Base-by-base conservation (phyloP, 768 basidiomycete genomes). In the Leccinum variicolor region DNA sequence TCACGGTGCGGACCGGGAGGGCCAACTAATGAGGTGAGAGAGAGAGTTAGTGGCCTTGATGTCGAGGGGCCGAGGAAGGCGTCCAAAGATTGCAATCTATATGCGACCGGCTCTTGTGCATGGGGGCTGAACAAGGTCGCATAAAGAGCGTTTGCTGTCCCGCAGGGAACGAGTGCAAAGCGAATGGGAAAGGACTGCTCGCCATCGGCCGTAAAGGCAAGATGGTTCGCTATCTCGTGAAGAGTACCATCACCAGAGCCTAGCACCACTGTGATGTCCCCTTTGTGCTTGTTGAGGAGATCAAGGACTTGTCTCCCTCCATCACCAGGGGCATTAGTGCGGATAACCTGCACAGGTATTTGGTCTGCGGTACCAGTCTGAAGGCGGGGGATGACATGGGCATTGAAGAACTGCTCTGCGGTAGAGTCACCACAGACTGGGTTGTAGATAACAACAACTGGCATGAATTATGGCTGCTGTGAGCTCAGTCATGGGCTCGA, bases 121-220 rank as follows among this genome's bases (percentile, higher is more conserved):
- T 9, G 66, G 29, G 84, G 81, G 0, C 85, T 85, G 71, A 89
- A 95, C 28, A 94, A 73, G 7, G 90, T 86, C 6, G 83, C 79
- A 72, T 89, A 94, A 33, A 97, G 78, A 0, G 96, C 96, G 69
- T 98, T 98, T 45, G 94, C 94, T n/a, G 94, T 96, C 25, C 94
- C 94, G 51, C 82, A 82, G 4, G 94, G 92, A 46, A 90, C 74
- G 49, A 81, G 79, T 17, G 76, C 84, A 59, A 87, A 75, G 33
- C 65, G 66, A 55, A 86, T 34, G 62, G 63, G 25, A 63, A 58
- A 50, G 47, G 57, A 41, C 21, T 56, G 57, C 4, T 56, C 50
- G 15, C 55, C 61, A 6, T 66, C 52, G 17, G 61, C 34, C 17
- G 64, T 62, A 23, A 67, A 66, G 36, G 56, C 41, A 33, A 92